Percentiles rank a stretch among this genome's conserved stretches.
phyloP scores from a whole-genome alignment of 768 basidiomycete genomes.

The Kwoniella europaea region DNA sequence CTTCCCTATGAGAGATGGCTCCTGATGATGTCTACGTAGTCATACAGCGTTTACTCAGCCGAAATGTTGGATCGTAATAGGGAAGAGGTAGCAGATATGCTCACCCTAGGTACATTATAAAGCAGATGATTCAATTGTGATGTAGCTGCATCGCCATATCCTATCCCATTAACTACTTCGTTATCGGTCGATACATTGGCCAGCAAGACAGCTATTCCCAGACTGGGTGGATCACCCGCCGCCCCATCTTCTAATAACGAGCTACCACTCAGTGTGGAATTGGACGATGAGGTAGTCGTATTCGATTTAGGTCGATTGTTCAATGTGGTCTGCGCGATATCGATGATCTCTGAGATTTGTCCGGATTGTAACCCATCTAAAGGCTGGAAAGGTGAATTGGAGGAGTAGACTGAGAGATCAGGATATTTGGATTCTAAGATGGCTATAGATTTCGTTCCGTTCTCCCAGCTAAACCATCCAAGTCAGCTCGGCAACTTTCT shows the following conservation, averaged over 20 bases:
- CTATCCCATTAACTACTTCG: conserved; percentile 44
- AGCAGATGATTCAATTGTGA: conserved; percentile 50
- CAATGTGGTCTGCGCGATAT: conserved; percentile 49
- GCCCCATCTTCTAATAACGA: conserved; percentile 50
- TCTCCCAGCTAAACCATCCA: conserved; percentile 47
- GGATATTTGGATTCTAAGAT: conserved; percentile 53
- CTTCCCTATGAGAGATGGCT: conserved; percentile 61
- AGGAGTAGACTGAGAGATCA: conserved; percentile 44
- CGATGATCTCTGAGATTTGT: conserved; percentile 40
- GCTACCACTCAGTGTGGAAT: conserved; percentile 19
- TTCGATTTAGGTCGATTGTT: conserved; percentile 42
- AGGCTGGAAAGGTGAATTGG: conserved; percentile 34
- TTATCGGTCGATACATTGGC: conserved; percentile 41
- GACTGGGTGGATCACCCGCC: conserved; percentile 56
- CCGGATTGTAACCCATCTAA: conserved; percentile 26
- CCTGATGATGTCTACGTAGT: conserved; percentile 52
- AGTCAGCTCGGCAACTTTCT: too few relatives aligned
- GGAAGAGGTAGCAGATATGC: conserved; percentile 7
- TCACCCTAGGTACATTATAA: conserved; percentile 52
- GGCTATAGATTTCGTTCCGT: conserved; percentile 53
- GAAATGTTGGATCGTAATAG: accelerated
- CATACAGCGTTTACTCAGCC: not conserved
- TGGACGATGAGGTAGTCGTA: conserved; percentile 6
- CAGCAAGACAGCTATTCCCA: conserved; percentile 49
- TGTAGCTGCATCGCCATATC: conserved; percentile 50